Evolutionary conservation across 208 protist genomes (phyloP).

Genomic region (Acanthamoeba lugdunensis): DNA sequence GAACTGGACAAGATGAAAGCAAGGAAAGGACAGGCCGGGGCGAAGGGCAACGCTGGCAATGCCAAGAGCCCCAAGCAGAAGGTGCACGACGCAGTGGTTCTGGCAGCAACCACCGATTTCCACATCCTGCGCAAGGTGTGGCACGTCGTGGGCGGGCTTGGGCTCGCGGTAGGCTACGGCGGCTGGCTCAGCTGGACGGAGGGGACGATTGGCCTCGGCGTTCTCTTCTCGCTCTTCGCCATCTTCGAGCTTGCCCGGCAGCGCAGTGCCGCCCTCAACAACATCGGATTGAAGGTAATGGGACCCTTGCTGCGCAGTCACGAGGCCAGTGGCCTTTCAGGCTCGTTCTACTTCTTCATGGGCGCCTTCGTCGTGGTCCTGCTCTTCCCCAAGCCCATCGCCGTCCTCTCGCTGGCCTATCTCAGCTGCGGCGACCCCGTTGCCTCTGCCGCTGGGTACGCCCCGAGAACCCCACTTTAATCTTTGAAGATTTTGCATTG

Average conservation of each 20-base stretch:
- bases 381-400: slow-evolving; percentile 72
- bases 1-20: not conserved
- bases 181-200: slow-evolving; percentile 20
- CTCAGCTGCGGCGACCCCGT: slow-evolving; percentile 64
- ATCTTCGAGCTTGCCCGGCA: slow-evolving; percentile 54
- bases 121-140: slow-evolving; percentile 72
- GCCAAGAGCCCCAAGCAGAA: not conserved
- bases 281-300: slow-evolving; percentile 49
- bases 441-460: slow-evolving; percentile 63
- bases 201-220: not conserved
- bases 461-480: not conserved
- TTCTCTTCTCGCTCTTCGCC: slow-evolving; percentile 55
- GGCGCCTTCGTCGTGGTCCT: slow-evolving; percentile 54
- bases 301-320: slow-evolving; percentile 60
- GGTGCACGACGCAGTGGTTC: not conserved
- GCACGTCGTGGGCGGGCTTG: slow-evolving; percentile 66
- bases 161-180: slow-evolving; percentile 44
- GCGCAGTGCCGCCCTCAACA: slow-evolving; percentile 35
- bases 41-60: not conserved
- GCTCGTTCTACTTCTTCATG: slow-evolving; percentile 73
- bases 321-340: slow-evolving; percentile 58
- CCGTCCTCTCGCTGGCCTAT: slow-evolving; percentile 48
- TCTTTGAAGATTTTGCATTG: not conserved
- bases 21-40: not conserved
- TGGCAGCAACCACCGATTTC: slow-evolving; percentile 60